These are phyloP conservation scores for Bathelium albidoporum DNA, from an alignment of 495 filamentous ascomycete genomes.

Conservation along the genomic window DNA sequence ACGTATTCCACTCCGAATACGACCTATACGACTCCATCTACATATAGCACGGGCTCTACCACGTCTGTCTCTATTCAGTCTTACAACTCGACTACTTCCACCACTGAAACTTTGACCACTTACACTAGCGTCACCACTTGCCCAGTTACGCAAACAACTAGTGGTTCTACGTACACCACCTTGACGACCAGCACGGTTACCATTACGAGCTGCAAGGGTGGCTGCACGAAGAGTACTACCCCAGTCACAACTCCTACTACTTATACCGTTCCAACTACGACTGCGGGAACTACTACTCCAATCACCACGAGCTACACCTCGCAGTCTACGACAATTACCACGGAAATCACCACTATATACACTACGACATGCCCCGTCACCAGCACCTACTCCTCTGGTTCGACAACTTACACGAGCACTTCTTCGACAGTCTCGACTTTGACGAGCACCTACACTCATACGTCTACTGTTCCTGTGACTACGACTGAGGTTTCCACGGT, in stretches of 20 bases:
- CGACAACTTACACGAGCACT: constrained; percentile 34
- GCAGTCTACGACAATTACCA: constrained; percentile 8
- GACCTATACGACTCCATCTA: constrained; percentile 2
- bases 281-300: neutral
- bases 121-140: constrained; percentile 29
- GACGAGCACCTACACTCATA: neutral
- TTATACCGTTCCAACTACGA: constrained; percentile 13
- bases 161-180: constrained; percentile 23
- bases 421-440: constrained; percentile 38
- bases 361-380: constrained; percentile 16
- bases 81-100: constrained; percentile 4
- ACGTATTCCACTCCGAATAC: neutral
- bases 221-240: constrained; percentile 14
- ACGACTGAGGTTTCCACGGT: constrained; percentile 1
- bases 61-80: constrained; percentile 3
- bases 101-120: constrained; percentile 13
- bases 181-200: constrained; percentile 29
- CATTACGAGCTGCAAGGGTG: constrained; percentile 27
- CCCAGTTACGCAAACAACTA: constrained; percentile 18
- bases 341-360: constrained; percentile 12
- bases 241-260: constrained; percentile 13
- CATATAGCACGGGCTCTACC: constrained; percentile 5
- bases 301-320: constrained; percentile 4
- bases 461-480: constrained; percentile 7
- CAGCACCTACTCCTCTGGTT: constrained; percentile 22